phyloP scores from a whole-genome alignment of 805 yeast species.

The Kuraishia hungarica region DNA sequence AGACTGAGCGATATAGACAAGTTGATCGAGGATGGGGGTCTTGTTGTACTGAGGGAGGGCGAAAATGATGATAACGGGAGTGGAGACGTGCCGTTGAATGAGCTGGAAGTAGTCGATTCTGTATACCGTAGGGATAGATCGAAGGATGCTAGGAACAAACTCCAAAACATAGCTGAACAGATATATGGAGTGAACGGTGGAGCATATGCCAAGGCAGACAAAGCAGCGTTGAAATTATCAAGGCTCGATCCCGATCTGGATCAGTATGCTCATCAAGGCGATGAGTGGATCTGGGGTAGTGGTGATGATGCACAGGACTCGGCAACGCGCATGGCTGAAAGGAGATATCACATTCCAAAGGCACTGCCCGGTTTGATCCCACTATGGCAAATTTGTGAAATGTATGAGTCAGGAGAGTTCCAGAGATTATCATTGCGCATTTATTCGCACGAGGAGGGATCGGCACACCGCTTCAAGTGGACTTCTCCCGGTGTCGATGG shows the following conservation, averaged over 20 bases:
- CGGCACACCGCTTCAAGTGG: neutral
- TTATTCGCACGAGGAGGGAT: neutral
- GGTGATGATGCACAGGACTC: neutral
- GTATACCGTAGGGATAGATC: neutral
- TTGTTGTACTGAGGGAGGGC: slow-evolving; percentile 13
- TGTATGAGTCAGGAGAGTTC: slow-evolving; percentile 15
- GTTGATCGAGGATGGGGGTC: slow-evolving; percentile 20
- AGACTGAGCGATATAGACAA: slow-evolving; percentile 23
- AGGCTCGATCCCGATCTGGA: slow-evolving; percentile 6
- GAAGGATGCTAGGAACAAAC: neutral
- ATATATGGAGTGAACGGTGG: slow-evolving; percentile 29
- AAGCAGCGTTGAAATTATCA: slow-evolving; percentile 3
- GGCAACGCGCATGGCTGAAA: neutral
- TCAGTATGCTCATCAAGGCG: slow-evolving; percentile 9
- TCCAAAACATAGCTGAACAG: slow-evolving; percentile 22
- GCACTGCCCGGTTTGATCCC: slow-evolving; percentile 47
- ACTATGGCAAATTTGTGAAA: slow-evolving; percentile 30
- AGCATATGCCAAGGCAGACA: slow-evolving; percentile 12
- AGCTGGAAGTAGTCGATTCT: slow-evolving; percentile 2
- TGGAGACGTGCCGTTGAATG: neutral
- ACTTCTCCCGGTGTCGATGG: neutral
- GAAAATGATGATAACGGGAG: neutral
- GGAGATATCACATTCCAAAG: slow-evolving; percentile 22
- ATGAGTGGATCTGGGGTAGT: slow-evolving; percentile 8
- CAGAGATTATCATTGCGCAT: neutral